Evolutionary conservation across 2,329 filamentous ascomycete genomes (phyloP), one percentile per base, ranked within the genome.

Genomic region (Penicillium hesseltinei): DNA sequence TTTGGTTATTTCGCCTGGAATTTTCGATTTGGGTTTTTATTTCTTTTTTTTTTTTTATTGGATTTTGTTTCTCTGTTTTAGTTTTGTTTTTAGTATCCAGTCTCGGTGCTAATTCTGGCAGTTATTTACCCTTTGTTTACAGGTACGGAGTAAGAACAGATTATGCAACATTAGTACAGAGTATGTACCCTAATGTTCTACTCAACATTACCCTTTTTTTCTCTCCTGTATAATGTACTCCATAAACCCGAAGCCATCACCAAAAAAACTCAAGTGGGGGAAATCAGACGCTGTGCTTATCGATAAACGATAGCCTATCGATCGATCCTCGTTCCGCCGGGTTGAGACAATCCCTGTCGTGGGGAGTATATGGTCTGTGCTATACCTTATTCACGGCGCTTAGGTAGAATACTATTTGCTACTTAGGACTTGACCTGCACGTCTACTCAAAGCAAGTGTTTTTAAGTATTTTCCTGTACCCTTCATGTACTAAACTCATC

Each of bases 271-370:
- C 31, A 44, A 31, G 36, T 45, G 46, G 51, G 51, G 56, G 51
- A 47, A 53, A 43, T 54, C 33, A 47, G 46, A 55, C 23, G 46
- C 36, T 44, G 39, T 43, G 46, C 55, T 60, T 60, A 60, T 60
- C 58, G 58, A 60, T 60, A 60, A 51, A 51, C 58, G 46, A 58
- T 58, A 60, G 55, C 58, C 58, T 60, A 58, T 60, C 56, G 51
- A 60, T 58, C 42, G 45, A 43, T 25, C 27, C 33, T 38, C 42
- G 50, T 36, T 47, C 52, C 42, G 56, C 53, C 43, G 42, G 54
- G 36, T 27, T 57, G 53, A 57, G 57, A 57, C 56, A 50, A 44
- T 27, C 53, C 53, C 39, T 55, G 46, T 43, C 40, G 46, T 31
- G 53, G 47, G 46, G 53, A 51, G 39, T 39, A 43, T 31, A 47